A percentile compares a stretch with the other conserved stretches of the same genome.
These are phyloP conservation scores for Scortechinia acanthostroma DNA, from an alignment of 2,329 filamentous ascomycete species.

Conservation along the genomic window DNA sequence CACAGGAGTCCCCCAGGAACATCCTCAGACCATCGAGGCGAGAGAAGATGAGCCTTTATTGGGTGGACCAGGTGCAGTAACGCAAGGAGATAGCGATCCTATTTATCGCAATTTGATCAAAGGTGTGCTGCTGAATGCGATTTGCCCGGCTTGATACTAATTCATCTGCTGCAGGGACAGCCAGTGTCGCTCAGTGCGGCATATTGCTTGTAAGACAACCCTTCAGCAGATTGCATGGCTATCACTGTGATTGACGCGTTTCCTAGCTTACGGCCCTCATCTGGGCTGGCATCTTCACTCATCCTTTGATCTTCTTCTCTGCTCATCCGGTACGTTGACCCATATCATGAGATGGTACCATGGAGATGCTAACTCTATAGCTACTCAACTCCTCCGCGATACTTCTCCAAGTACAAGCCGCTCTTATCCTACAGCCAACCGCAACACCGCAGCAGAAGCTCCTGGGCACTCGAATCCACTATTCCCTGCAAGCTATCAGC, in stretches of 20 bases:
- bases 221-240: neutral
- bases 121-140: neutral
- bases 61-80: neutral
- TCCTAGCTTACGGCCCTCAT: neutral
- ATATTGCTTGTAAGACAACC: constrained; percentile 1
- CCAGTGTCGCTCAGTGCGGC: neutral
- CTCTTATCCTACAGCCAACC: neutral
- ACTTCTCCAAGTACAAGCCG: neutral
- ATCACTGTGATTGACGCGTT: neutral
- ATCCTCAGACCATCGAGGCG: constrained; percentile 10
- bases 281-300: neutral
- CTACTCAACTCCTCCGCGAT: neutral
- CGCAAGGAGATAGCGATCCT: neutral
- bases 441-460: neutral
- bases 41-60: neutral
- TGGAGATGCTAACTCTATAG: constrained; percentile 1
- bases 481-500: neutral
- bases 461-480: neutral
- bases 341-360: no score
- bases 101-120: neutral
- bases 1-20: constrained; percentile 36
- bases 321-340: neutral
- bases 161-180: constrained; percentile 1
- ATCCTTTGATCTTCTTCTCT: neutral
- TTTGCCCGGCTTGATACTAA: neutral